Base-by-base conservation (phyloP, 2,329 filamentous ascomycete genomes). In the Aspergillus ibericus region DNA sequence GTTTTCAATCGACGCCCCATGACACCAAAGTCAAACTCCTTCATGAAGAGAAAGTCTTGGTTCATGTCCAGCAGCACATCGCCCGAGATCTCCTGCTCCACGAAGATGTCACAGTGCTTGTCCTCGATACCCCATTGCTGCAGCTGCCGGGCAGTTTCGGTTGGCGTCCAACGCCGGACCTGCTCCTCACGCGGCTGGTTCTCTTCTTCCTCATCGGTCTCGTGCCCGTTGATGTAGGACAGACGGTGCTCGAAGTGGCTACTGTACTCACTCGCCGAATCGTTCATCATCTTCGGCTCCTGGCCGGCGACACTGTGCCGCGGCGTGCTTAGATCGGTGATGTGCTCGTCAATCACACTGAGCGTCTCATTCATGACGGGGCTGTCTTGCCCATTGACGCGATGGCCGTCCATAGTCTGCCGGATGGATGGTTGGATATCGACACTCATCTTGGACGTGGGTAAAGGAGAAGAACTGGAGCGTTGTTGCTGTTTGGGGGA, bases 291-390 rank as follows among this genome's bases (percentile, higher is more conserved):
- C 79, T 63, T 88, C 73, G 64, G 67, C 29, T 79, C 78, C 49
- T 85, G 83, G 18, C 73, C 66, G 57, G 61, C 57, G 40, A 82
- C 62, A 68, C 81, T 82, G 61, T 85, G 83, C 22, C 84, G 81
- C 55, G 84, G 84, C 5, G 82, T 85, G 71, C 82, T 84, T 78
- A 98, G 85, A 72, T 96, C 90, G 42, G 92, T 96, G 67, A 98
- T 96, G 72, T 97, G 93, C 76, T 98, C 93, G 73, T 98, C 89
- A 68, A 98, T 98, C 59, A 98, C 93, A 70, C 92, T 96, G 53
- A 98, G 79, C 0, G 93, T 97, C 74, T 98, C 93, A 72, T 93
- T 92, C 81, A 98, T 89, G 51, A 97, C 93, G 10, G 91, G 89
- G 70, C 87, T 90, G 55, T 87, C 85, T 65, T 86, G 80, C 65